Conservation (phyloP, 2,329 filamentous ascomycete species). For the Paraphoma sp. region DNA sequence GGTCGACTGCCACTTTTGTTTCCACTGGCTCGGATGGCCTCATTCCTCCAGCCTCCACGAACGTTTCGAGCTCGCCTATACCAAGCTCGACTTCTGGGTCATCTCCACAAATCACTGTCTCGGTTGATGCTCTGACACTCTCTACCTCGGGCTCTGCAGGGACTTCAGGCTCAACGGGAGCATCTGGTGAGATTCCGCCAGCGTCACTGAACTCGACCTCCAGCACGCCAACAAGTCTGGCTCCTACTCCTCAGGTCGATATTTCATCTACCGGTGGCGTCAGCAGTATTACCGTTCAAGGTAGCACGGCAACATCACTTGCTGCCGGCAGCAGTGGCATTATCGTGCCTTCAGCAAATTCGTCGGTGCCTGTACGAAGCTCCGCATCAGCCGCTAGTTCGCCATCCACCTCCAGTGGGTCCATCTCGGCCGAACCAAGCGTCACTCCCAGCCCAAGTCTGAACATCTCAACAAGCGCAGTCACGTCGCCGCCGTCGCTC, state of each 20-base stretch:
- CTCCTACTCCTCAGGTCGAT: constrained; percentile 1
- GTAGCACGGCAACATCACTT: neutral
- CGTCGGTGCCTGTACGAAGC: constrained; percentile 1
- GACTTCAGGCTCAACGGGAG: constrained; percentile 9
- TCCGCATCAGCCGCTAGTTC: neutral
- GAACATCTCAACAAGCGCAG: constrained; percentile 3
- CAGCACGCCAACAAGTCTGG: neutral
- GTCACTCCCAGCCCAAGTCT: neutral
- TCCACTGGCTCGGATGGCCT: constrained; percentile 8
- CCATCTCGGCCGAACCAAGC: neutral
- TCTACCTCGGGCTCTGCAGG: constrained; percentile 10
- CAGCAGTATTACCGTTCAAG: neutral
- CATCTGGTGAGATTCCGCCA: constrained; percentile 12
- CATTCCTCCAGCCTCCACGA: constrained; percentile 7
- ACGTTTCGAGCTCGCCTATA: constrained; percentile 4
- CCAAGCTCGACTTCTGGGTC: constrained; percentile 2
- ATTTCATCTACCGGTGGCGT: constrained; percentile 1
- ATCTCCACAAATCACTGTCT: constrained; percentile 4
- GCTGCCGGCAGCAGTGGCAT: constrained; percentile 4
- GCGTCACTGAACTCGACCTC: constrained; percentile 5
- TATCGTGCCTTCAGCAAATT: constrained; percentile 3
- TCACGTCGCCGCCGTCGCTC: neutral
- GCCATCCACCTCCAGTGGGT: too few relatives aligned
- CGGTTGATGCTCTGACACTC: neutral
- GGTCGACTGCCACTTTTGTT: neutral